phyloP scores from a whole-genome alignment of 306 rosid species.

The Vigna hirtella region DNA sequence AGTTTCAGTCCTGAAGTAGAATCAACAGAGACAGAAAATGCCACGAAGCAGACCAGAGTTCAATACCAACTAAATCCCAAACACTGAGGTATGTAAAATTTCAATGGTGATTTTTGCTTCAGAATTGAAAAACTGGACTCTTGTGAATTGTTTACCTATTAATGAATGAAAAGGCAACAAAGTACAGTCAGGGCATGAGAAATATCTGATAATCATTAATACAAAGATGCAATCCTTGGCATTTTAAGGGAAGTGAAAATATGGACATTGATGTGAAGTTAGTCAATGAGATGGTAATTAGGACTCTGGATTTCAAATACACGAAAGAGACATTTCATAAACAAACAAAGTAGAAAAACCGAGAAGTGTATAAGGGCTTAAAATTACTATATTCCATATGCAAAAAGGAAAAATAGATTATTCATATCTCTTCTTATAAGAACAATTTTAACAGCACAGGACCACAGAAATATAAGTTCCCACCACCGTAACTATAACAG shows the following conservation, averaged over 20 bases:
- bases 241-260: constrained; percentile 34
- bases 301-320: constrained; percentile 53
- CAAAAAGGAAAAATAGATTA: constrained; percentile 41
- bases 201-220: constrained; percentile 82
- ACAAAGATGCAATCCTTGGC: constrained; percentile 53
- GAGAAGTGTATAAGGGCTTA: constrained; percentile 50
- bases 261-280: constrained; percentile 40
- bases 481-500: constrained; percentile 30
- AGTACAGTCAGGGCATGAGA: constrained; percentile 76
- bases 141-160: constrained; percentile 68
- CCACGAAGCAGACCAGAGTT: constrained; percentile 53
- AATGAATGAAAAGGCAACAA: constrained; percentile 66
- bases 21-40: constrained; percentile 46
- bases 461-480: constrained; percentile 51
- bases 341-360: constrained; percentile 56
- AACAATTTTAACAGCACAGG: constrained; percentile 62
- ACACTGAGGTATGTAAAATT: constrained; percentile 52
- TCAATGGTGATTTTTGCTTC: constrained; percentile 63
- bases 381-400: constrained; percentile 46
- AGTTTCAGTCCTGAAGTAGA: constrained; percentile 38
- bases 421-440: constrained; percentile 50
- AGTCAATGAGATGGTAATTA: constrained; percentile 60
- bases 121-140: constrained; percentile 54
- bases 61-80: constrained; percentile 52
- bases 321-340: constrained; percentile 64